Base-by-base conservation (phyloP, 768 basidiomycete genomes). In the Tulasnella sp. region DNA sequence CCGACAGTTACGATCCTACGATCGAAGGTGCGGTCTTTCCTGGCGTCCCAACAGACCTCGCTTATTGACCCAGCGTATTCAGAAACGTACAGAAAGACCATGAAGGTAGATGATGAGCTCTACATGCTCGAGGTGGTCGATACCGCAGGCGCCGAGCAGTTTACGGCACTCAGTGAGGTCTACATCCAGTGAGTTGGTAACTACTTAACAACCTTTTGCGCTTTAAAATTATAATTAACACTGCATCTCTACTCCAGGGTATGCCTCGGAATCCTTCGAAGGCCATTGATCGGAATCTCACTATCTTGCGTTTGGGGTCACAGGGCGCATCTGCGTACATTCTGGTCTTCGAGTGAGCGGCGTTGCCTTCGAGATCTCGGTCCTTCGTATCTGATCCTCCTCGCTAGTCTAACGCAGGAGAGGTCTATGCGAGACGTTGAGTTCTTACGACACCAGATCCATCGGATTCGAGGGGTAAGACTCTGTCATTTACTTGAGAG, bases 401-500 rank as follows among this genome's bases (percentile, higher is more conserved):
- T 1, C 32, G 22, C 22, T 29, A 94, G 92, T 78, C 80, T 95
- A 72, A 92, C 89, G 0, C 89, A 93, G 78, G 90, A 94, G 80
- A 86, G 89, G 63, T 91, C 88, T 75, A 82, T 94, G 68, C 87
- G 86, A 76, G 92, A 94, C 78, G 86, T 94, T 29, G 90, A 92
- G 71, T 86, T 84, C 77, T 84, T 94, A 44, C 87, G 92, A 67
- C 90, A 91, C 76, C 91, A 90, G 76, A 94, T 94, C 72, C 86
- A 88, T 72, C 86, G 90, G 62, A 87, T 93, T 75, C 92, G 91
- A 81, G 89, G 89, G 66, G 62, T 72, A 34, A 62, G 29, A 7
- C 52, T 59, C 22, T 22, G 26, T 29, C 47, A 52, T 59, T 34
- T 64, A 17, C 41, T 17, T 34, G 26, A 22, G 26, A 29, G 26